Evolutionary conservation across 108 stramenopile genomes (phyloP), one percentile per base, ranked within the genome.

Genomic region (Fistulifera pelliculosa): DNA sequence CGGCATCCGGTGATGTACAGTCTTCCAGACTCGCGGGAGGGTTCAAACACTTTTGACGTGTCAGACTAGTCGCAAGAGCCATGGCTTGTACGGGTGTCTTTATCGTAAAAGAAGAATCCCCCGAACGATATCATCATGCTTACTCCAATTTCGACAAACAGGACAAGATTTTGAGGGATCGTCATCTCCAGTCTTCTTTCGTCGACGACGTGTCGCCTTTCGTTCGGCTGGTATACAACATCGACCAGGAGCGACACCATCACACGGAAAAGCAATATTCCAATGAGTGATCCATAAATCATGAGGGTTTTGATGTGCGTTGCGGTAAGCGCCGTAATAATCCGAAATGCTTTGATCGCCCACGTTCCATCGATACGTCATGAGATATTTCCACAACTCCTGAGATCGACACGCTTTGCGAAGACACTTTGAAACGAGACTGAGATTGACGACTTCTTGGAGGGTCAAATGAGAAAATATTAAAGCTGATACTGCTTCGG

Each of bases 231-330:
- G 25, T 16, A 65, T 66, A 43, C 70, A 70, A 51, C 76, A 62
- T 49, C 77, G 66, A 6, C 70, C 76, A 24, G 74, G 65, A 31
- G 48, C 65, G 18, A 76, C 53, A 26, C 70, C 64, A 68, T 84
- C 83, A 6, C 56, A 55, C 0, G 83, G 79, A 48, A 61, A 58
- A 40, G 70, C 68, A 50, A 70, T 72, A 57, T 84, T 84, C 74
- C 74, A 78, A 68, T 84, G 83, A n/a, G 60, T 69, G 27, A 84
- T 35, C 83, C 83, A 84, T 26, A 84, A 54, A 62, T 80, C 79
- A 51, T 84, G 76, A 0, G 68, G 57, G 65, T 84, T 80, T 39
- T 15, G 22, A 47, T 78, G 66, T 17, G 83, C 79, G 45, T 69
- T 50, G 16, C 62, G 65, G 48, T 78, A 84, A 23, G 69, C 68